A percentile compares a stretch with the other conserved stretches of the same genome.
Conservation (phyloP, 1,139 yeast species). For the Protomyces arabidopsidicola region DNA sequence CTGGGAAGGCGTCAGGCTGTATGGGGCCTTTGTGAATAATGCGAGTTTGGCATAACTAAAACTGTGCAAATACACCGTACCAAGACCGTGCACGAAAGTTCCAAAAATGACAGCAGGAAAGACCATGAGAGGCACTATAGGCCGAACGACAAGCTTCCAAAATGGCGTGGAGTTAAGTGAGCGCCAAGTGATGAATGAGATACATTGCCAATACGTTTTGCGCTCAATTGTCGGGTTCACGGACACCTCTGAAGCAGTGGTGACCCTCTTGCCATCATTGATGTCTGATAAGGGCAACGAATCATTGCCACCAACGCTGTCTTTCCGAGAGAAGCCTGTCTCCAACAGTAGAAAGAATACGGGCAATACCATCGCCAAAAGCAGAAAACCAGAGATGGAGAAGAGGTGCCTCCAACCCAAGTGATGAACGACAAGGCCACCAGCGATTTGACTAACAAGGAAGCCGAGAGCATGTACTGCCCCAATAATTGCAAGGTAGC, state of each 20-base stretch:
- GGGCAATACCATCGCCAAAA: not conserved
- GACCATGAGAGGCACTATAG: slow-evolving; percentile 47
- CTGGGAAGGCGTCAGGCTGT: slow-evolving; percentile 48
- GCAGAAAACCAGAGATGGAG: not conserved
- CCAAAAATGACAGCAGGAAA: slow-evolving; percentile 57
- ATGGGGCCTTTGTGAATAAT: slow-evolving; percentile 48
- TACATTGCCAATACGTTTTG: not conserved
- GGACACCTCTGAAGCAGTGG: not conserved
- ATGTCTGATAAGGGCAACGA: not conserved
- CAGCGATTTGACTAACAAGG: not conserved
- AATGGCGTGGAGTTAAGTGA: slow-evolving; percentile 36
- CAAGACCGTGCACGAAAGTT: slow-evolving; percentile 51
- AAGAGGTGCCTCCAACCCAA: not conserved
- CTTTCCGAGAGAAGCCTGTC: not conserved
- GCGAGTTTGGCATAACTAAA: slow-evolving; percentile 55
- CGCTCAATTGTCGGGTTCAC: not conserved
- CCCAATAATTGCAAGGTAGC: not conserved
- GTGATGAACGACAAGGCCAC: slow-evolving; percentile 5
- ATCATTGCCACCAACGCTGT: not conserved
- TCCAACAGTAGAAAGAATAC: not conserved
- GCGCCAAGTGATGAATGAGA: not conserved
- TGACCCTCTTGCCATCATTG: not conserved
- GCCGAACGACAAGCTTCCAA: slow-evolving; percentile 58
- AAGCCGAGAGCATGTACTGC: not conserved
- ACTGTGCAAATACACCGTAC: slow-evolving; percentile 61